Evolutionary conservation across 495 filamentous ascomycete genomes (phyloP).

Genomic region (Chaetomium fimeti): DNA sequence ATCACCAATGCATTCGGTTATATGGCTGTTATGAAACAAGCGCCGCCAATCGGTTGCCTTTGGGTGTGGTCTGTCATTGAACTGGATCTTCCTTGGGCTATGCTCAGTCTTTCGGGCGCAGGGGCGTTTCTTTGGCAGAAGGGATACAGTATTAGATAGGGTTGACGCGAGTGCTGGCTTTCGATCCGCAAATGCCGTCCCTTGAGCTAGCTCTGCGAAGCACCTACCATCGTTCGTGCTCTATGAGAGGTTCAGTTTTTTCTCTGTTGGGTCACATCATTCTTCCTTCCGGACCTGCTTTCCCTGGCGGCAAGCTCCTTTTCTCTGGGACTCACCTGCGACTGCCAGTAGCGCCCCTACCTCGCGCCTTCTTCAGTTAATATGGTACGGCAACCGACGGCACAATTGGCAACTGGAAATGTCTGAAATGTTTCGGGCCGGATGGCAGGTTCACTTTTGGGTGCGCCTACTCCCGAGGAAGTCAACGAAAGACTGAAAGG

Average conservation of each 20-base stretch:
- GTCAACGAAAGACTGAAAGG: background rate
- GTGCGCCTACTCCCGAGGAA: background rate
- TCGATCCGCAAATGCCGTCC: background rate
- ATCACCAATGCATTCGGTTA: constrained; percentile 78
- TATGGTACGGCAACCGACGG: background rate
- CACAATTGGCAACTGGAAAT: background rate
- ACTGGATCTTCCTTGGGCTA: constrained; percentile 67
- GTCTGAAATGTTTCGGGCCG: background rate
- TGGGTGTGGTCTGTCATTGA: constrained; percentile 96
- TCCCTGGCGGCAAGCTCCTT: background rate
- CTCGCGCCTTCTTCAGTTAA: background rate
- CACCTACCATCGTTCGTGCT: background rate
- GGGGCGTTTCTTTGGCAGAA: constrained; percentile 67
- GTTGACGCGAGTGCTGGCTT: background rate
- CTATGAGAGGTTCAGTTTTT: no score
- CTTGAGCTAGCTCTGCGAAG: background rate
- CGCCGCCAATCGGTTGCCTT: constrained; percentile 81
- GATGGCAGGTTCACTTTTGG: background rate
- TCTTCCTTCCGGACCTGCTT: background rate
- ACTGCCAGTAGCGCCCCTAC: background rate
- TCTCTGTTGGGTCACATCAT: no score
- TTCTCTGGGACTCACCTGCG: background rate
- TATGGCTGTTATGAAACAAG: constrained; percentile 86
- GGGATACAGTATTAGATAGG: constrained; percentile 58
- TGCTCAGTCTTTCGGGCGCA: constrained; percentile 58